Evolutionary conservation across 164 flowering plant species (phyloP), one percentile per base, ranked within the genome.

Genomic region (Platanus orientalis): DNA sequence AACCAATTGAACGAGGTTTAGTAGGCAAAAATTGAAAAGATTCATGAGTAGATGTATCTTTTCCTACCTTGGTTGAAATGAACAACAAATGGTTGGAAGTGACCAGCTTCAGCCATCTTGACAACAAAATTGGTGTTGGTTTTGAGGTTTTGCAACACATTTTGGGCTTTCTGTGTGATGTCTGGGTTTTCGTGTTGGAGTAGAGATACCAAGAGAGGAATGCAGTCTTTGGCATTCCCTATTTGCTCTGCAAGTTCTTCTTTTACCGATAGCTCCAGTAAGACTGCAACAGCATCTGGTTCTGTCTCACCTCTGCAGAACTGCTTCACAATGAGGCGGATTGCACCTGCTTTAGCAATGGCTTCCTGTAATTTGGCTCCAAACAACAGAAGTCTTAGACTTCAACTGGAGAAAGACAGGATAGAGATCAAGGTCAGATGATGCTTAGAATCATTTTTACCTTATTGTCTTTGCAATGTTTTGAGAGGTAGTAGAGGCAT

Each of bases 401-500:
- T n/a, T n/a, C n/a, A n/a, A n/a, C n/a, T n/a, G n/a, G n/a, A n/a
- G n/a, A n/a, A n/a, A n/a, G n/a, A n/a, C n/a, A n/a, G n/a, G n/a
- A n/a, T n/a, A n/a, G n/a, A n/a, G n/a, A n/a, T n/a, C n/a, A n/a
- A n/a, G n/a, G n/a, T n/a, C n/a, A n/a, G n/a, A n/a, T n/a, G n/a
- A n/a, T n/a, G n/a, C n/a, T n/a, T n/a, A n/a, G n/a, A n/a, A n/a
- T n/a, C n/a, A n/a, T n/a, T n/a, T n/a, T 27, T 69, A 73, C 73
- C 76, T 69, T 73, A 64, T 65, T 65, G 6, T 56, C 58, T 4
- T 69, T 70, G 7, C 60, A 23, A 30, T 57, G 21, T 39, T 58
- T 47, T 27, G 67, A 64, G 57, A 73, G 73, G 52, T 61, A 39
- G 55, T 44, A 47, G 28, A 73, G 76, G 39, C 76, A 69, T 68